Conservation (phyloP, 148 eudicot genomes). For the Silene conica region DNA sequence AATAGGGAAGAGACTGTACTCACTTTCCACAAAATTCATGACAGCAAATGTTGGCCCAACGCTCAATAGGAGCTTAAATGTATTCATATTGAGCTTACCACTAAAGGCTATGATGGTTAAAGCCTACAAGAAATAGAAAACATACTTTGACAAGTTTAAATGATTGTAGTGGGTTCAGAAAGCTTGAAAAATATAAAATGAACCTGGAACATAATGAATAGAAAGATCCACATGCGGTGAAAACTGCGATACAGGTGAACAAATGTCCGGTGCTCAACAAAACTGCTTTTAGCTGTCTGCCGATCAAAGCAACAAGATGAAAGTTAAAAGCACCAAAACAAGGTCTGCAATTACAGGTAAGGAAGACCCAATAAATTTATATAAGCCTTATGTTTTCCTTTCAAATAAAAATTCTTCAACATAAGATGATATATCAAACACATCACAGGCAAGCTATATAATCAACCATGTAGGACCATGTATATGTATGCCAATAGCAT, state of each 20-base stretch:
- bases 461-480: not conserved
- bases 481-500: not conserved
- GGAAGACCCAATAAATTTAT: not conserved
- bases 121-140: conserved; percentile 35
- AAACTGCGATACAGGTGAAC: conserved; percentile 95
- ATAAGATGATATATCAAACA: not conserved
- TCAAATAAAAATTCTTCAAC: not conserved
- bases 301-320: conserved; percentile 10
- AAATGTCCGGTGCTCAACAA: conserved; percentile 96
- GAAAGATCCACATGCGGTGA: conserved; percentile 98
- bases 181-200: not conserved
- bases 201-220: conserved; percentile 96
- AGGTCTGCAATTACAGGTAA: not conserved
- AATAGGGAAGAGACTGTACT: conserved; percentile 21
- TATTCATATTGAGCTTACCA: conserved; percentile 47
- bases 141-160: not conserved
- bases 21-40: conserved; percentile 86
- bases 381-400: not conserved
- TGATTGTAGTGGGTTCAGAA: not conserved
- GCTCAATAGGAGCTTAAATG: conserved; percentile 66
- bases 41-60: conserved; percentile 84
- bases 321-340: not conserved
- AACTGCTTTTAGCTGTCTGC: conserved; percentile 95
- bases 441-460: not conserved
- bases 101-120: conserved; percentile 80